These are phyloP conservation scores for Fusarium acutatum DNA, from an alignment of 2,329 filamentous ascomycete genomes.

Conservation along the genomic window DNA sequence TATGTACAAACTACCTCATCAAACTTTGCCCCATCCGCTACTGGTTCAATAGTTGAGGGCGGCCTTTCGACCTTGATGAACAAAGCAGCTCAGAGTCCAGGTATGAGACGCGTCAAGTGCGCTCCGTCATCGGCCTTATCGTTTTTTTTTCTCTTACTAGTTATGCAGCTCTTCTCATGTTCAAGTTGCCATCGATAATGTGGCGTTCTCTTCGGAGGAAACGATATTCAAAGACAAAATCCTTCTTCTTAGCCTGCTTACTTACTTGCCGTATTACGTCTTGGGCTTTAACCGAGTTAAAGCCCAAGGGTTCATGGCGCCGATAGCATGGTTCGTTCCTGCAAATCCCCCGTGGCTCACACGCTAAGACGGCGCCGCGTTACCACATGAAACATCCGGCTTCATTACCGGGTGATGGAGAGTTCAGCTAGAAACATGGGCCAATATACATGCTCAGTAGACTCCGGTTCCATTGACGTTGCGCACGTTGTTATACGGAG, in stretches of 20 bases:
- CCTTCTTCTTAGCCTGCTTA: neutral
- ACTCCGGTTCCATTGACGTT: neutral
- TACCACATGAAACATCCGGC: conserved; percentile 38
- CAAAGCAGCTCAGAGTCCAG: conserved; percentile 2
- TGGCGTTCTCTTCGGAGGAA: neutral
- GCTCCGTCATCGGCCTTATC: neutral
- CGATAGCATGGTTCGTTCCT: conserved; percentile 37
- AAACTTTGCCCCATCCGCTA: conserved; percentile 22
- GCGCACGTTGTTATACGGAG: neutral
- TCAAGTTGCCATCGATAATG: neutral
- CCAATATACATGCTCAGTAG: neutral
- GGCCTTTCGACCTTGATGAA: conserved; percentile 26
- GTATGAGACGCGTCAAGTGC: neutral
- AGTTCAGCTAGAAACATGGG: neutral
- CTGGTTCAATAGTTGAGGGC: conserved; percentile 25
- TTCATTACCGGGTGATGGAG: conserved; percentile 18
- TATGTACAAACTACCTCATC: conserved; percentile 14
- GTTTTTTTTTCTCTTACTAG: neutral
- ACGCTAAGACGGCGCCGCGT: conserved; percentile 16
- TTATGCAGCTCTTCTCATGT: neutral
- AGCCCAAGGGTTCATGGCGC: conserved; percentile 27
- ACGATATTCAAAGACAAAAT: neutral
- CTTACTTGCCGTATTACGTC: neutral
- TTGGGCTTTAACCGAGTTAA: neutral
- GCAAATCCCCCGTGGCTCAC: conserved; percentile 26